phyloP scores from a whole-genome alignment of 1,284 basidiomycete genomes.

The Tausonia pullulans region DNA sequence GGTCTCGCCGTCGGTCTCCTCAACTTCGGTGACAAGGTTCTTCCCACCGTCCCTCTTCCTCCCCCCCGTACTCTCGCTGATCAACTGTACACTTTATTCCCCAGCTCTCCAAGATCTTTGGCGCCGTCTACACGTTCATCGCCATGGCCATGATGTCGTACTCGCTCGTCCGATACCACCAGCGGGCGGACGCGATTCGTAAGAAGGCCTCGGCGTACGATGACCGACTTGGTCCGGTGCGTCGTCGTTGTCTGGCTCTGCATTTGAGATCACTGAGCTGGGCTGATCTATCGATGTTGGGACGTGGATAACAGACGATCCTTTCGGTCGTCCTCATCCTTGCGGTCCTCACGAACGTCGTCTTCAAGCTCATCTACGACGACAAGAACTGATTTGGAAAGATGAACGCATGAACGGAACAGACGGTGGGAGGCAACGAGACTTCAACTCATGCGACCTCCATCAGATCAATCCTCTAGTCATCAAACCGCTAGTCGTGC shows the following conservation, averaged over 20 bases:
- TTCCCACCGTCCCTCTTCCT: constrained; percentile 17
- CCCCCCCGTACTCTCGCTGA: background rate
- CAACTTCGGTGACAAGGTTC: constrained; percentile 87
- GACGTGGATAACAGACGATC: constrained; percentile 49
- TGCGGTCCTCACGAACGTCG: constrained; percentile 80
- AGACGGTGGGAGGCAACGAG: too few relatives aligned
- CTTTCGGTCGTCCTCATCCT: constrained; percentile 72
- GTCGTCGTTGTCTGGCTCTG: constrained; percentile 26
- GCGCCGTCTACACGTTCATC: constrained; percentile 37
- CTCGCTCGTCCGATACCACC: constrained; percentile 89
- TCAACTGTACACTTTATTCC: background rate
- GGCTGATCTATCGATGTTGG: constrained; percentile 13
- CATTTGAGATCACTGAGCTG: constrained; percentile 33
- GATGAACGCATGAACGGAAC: too few relatives aligned
- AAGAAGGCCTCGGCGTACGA: constrained; percentile 90
- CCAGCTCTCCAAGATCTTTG: constrained; percentile 33
- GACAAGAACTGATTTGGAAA: background rate
- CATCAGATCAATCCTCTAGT: too few relatives aligned
- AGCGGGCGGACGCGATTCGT: constrained; percentile 88
- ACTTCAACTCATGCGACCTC: too few relatives aligned
- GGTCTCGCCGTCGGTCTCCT: constrained; percentile 88
- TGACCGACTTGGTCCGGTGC: constrained; percentile 75
- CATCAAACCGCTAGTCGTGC: too few relatives aligned
- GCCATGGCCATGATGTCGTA: constrained; percentile 96
- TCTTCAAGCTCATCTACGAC: constrained; percentile 41